Percentiles rank a stretch among this genome's conserved stretches.
Conservation (phyloP, 2,329 filamentous ascomycete genomes). For the Macrophomina phaseolina region DNA sequence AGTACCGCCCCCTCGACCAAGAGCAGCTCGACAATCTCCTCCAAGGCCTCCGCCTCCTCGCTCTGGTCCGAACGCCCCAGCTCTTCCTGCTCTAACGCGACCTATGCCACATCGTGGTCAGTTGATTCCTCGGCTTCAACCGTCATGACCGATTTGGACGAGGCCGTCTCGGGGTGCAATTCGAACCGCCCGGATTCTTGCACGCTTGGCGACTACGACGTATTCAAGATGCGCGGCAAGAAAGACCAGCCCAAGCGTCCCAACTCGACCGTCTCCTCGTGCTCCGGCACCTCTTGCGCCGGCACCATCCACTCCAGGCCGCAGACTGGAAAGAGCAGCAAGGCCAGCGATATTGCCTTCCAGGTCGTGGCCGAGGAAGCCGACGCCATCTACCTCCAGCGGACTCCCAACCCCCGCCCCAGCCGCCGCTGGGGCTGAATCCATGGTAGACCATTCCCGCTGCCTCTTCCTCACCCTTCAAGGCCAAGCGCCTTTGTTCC, state of each 20-base stretch:
- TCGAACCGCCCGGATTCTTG: conserved; percentile 20
- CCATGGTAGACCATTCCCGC: neutral
- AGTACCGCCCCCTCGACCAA: neutral
- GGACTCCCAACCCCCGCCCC: conserved; percentile 9
- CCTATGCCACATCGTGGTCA: conserved; percentile 16
- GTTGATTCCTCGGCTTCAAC: conserved; percentile 18
- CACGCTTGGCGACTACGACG: conserved; percentile 20
- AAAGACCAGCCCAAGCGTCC: conserved; percentile 1
- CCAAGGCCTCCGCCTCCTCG: conserved; percentile 18
- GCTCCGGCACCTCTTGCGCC: conserved; percentile 17
- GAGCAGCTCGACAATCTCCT: conserved; percentile 10
- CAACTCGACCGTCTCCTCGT: conserved; percentile 10
- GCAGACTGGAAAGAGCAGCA: conserved; percentile 18
- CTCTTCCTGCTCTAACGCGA: conserved; percentile 15
- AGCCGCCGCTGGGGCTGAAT: conserved; percentile 14
- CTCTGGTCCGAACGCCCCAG: conserved; percentile 21
- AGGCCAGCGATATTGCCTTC: conserved; percentile 17
- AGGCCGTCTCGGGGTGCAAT: neutral
- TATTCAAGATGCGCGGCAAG: conserved; percentile 13
- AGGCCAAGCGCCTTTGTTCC: conserved; percentile 10
- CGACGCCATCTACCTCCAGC: conserved; percentile 20
- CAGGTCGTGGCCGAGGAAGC: conserved; percentile 15
- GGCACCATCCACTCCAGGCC: conserved; percentile 22
- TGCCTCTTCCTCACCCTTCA: neutral
- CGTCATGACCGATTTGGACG: conserved; percentile 16